Percentiles rank a stretch among this genome's conserved stretches.
Conservation (phyloP, 768 basidiomycete species). For the Pulveroboletus sp. region DNA sequence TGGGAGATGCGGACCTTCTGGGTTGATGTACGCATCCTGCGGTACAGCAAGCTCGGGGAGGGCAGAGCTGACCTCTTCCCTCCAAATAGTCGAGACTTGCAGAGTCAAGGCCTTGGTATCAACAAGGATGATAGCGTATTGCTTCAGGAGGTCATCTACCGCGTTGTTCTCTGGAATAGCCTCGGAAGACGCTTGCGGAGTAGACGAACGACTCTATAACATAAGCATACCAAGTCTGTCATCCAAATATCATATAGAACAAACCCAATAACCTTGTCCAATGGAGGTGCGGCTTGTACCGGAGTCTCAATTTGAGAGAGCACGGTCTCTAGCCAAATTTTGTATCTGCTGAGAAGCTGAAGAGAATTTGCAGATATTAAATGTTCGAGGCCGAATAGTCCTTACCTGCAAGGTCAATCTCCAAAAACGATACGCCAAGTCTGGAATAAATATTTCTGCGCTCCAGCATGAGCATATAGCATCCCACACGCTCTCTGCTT, state of each 20-base stretch:
- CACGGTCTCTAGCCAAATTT: slow-evolving; percentile 65
- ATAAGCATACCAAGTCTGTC: slow-evolving; percentile 10
- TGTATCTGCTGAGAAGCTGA: slow-evolving; percentile 78
- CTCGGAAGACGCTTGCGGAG: slow-evolving; percentile 48
- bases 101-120: slow-evolving; percentile 60
- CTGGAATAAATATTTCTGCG: slow-evolving; percentile 77
- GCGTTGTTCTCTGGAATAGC: slow-evolving; percentile 48
- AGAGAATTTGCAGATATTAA: slow-evolving; percentile 3
- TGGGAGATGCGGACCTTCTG: slow-evolving; percentile 46
- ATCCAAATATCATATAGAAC: not conserved
- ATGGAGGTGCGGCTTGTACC: slow-evolving; percentile 31
- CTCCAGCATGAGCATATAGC: slow-evolving; percentile 84
- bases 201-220: slow-evolving; percentile 43
- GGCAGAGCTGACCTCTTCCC: slow-evolving; percentile 57
- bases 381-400: not conserved
- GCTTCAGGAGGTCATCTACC: slow-evolving; percentile 63
- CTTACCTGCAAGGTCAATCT: slow-evolving; percentile 80
- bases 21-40: slow-evolving; percentile 30
- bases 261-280: slow-evolving; percentile 33
- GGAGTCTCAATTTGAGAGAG: slow-evolving; percentile 42
- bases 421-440: slow-evolving; percentile 86
- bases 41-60: slow-evolving; percentile 43
- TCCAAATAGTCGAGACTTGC: slow-evolving; percentile 58
- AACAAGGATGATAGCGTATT: slow-evolving; percentile 59
- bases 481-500: slow-evolving; percentile 64